A percentile compares a stretch with the other conserved stretches of the same genome.
These are phyloP conservation scores for Carex sylvatica DNA, from an alignment of 202 grass and related monocot species.

Conservation along the genomic window DNA sequence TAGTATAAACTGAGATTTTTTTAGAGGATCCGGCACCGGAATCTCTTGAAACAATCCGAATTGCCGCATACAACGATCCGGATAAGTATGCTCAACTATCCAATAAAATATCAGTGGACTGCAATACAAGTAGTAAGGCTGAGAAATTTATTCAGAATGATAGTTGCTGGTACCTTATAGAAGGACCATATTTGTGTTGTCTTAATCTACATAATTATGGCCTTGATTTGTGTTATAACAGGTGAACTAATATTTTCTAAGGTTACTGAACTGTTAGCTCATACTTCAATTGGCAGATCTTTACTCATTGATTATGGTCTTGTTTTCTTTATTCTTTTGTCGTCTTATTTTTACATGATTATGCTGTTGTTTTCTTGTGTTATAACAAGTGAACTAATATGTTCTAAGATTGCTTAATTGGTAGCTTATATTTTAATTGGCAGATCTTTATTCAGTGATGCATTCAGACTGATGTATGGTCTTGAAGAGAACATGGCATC, in stretches of 20 bases:
- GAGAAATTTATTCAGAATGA: too few species aligned
- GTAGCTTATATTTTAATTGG: constrained; percentile 13
- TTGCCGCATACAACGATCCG: too few species aligned
- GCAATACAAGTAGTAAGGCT: too few species aligned
- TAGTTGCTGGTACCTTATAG: neutral
- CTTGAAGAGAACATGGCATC: constrained; percentile 42
- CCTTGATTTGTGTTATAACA: constrained; percentile 28
- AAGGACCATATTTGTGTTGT: neutral
- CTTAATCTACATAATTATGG: constrained; percentile 6
- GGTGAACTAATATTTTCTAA: constrained; percentile 24
- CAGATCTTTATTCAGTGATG: constrained; percentile 66
- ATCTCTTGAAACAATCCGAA: too few species aligned
- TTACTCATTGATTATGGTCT: constrained; percentile 39
- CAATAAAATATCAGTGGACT: too few species aligned
- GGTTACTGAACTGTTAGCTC: neutral
- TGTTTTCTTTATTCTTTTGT: neutral
- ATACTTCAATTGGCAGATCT: constrained; percentile 36
- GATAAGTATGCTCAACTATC: too few species aligned
- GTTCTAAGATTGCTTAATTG: neutral
- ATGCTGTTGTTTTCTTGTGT: constrained; percentile 29
- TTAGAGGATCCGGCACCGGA: too few species aligned
- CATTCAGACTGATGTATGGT: constrained; percentile 92
- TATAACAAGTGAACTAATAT: constrained; percentile 6
- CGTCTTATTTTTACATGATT: neutral
- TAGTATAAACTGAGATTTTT: too few species aligned